A percentile compares a stretch with the other conserved stretches of the same genome.
Evolutionary conservation across 2,329 filamentous ascomycete genomes (phyloP).

Genomic region (Emericellopsis cladophorae): DNA sequence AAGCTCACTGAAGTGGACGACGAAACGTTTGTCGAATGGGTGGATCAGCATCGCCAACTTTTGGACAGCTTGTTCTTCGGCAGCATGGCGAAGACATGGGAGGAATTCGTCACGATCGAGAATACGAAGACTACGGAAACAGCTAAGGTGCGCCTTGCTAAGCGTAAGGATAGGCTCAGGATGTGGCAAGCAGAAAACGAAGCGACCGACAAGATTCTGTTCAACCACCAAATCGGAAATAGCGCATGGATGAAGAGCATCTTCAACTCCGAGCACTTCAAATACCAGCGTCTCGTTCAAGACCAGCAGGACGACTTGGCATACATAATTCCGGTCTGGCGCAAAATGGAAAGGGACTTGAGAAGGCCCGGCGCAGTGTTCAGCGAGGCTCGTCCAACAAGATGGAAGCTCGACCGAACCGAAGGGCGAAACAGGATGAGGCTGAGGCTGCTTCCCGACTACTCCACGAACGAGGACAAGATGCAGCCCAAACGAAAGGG

Average conservation of each 20-base stretch:
- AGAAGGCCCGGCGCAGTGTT: slow-evolving; percentile 73
- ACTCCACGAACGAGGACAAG: slow-evolving; percentile 51
- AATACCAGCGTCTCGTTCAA: slow-evolving; percentile 77
- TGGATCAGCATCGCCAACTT: slow-evolving; percentile 67
- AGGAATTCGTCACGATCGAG: slow-evolving; percentile 71
- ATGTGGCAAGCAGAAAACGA: slow-evolving; percentile 64
- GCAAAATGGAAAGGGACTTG: slow-evolving; percentile 67
- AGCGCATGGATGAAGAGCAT: slow-evolving; percentile 94
- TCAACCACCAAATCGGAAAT: slow-evolving; percentile 77
- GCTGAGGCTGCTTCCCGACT: slow-evolving; percentile 72
- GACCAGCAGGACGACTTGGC: slow-evolving; percentile 85
- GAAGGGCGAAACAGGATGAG: slow-evolving; percentile 95
- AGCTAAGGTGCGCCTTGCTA: slow-evolving; percentile 54
- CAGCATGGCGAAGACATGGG: slow-evolving; percentile 72
- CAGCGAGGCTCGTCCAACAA: slow-evolving; percentile 45
- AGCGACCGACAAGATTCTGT: slow-evolving; percentile 56
- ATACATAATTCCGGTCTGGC: slow-evolving; percentile 64
- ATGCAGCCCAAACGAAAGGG: slow-evolving; percentile 75
- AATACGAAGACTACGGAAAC: slow-evolving; percentile 71
- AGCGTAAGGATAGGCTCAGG: slow-evolving; percentile 70
- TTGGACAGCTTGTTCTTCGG: slow-evolving; percentile 76
- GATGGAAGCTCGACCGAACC: slow-evolving; percentile 91
- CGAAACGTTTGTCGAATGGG: slow-evolving; percentile 69
- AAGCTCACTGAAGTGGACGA: slow-evolving; percentile 82
- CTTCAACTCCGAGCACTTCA: slow-evolving; percentile 80